Base-by-base conservation (phyloP, 345 rosid genomes). In the Pistacia atlantica region DNA sequence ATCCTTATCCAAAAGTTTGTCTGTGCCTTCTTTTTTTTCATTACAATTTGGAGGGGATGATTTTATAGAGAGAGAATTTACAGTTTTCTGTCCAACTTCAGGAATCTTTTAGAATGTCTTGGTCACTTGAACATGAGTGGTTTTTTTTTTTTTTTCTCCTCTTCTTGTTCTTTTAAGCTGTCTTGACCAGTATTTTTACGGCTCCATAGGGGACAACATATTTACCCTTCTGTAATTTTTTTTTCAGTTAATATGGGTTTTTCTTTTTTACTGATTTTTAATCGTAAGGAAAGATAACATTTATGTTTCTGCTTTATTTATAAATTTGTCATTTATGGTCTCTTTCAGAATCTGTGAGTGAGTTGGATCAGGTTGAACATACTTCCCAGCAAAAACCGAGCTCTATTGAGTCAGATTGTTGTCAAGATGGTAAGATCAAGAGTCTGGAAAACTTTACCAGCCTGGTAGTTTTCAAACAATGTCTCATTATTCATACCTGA, bases 341-440 rank as follows among this genome's bases (percentile, higher is more conserved):
- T 45, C 14, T 11, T 79, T 71, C 89, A 93, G 99, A 90, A 78
- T 87, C 91, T 66, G 65, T 73, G 59, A 82, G 84, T 78, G 89
- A 79, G 66, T 63, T 85, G 77, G 92, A 88, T 80, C 92, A 83
- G 73, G 86, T 80, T 80, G 96, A 89, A 74, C 84, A 74, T 56
- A 77, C 75, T 81, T 83, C 90, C 65, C 90, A 78, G 77, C 88
- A 75, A 64, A 88, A 90, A 77, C 84, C 89, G 71, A 71, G 86
- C 78, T 85, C 86, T 81, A 79, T 75, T 59, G 95, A 90, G 80
- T 81, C 85, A 42, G 92, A 86, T 81, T 76, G 83, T 80, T 79
- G 72, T 55, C 96, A 80, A 79, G 99, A 92, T 70, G 99, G 99
- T 96, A 86, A 87, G 93, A 81, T 66, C 68, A 69, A 42, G 78